These are phyloP conservation scores for Linum usitatissimum DNA, from an alignment of 345 rosid species.

Conservation along the genomic window DNA sequence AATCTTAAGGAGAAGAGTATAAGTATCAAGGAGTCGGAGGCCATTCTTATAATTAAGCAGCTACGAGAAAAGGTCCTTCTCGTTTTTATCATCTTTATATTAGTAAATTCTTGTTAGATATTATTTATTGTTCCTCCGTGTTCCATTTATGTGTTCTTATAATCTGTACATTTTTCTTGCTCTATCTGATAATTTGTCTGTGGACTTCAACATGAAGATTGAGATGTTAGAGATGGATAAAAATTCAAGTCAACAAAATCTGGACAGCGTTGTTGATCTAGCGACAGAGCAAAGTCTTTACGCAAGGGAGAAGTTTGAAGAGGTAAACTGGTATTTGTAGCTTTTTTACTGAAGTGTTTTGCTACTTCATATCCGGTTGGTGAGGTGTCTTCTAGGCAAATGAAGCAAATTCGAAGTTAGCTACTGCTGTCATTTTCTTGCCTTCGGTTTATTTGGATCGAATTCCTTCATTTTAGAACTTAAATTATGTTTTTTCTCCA, in stretches of 20 bases:
- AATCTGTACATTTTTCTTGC: neutral
- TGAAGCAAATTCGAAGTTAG: too few relatives aligned
- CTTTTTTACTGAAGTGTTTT: too few relatives aligned
- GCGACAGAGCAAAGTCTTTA: slow-evolving; percentile 47
- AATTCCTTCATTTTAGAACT: too few relatives aligned
- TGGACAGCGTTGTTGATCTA: slow-evolving; percentile 37
- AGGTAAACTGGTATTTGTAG: slow-evolving; percentile 35
- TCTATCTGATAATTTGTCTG: neutral
- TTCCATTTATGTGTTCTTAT: neutral
- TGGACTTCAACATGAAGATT: slow-evolving; percentile 33
- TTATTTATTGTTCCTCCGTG: neutral
- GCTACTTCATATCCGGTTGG: neutral
- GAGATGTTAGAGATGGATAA: slow-evolving; percentile 55
- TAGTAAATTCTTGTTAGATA: neutral
- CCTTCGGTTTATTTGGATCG: too few relatives aligned
- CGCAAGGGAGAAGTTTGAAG: slow-evolving; percentile 51
- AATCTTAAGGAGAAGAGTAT: slow-evolving; percentile 26
- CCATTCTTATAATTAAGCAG: slow-evolving; percentile 60
- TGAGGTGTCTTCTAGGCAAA: too few relatives aligned
- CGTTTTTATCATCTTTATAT: neutral
- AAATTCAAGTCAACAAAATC: slow-evolving; percentile 57
- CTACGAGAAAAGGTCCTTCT: slow-evolving; percentile 76
- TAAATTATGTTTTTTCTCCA: too few relatives aligned
- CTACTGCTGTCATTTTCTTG: too few relatives aligned
- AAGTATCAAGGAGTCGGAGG: slow-evolving; percentile 47